A percentile compares a stretch with the other conserved stretches of the same genome.
phyloP scores from a whole-genome alignment of 139 green algal species.

The Ettlia oleoabundans region DNA sequence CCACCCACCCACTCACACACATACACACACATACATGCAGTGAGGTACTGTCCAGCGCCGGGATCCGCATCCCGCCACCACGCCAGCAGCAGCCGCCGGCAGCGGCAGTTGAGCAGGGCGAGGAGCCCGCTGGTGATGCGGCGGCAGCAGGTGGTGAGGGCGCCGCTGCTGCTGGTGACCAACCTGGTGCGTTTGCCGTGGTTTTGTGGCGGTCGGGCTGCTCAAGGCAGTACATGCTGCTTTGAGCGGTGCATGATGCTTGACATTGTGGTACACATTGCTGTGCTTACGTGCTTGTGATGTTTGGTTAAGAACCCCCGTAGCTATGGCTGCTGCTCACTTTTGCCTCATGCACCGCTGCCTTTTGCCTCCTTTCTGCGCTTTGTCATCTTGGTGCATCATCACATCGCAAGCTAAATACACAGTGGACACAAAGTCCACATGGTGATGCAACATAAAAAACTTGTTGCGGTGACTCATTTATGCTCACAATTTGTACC shows the following conservation, averaged over 20 bases:
- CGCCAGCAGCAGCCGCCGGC: conserved; percentile 3
- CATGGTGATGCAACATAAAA: no score
- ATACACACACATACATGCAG: not conserved
- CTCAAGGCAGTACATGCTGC: no score
- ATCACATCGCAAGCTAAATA: not conserved
- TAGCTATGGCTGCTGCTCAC: not conserved
- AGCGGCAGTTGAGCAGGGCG: no score
- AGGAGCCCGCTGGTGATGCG: no score
- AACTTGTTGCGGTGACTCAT: not conserved
- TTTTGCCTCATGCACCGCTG: not conserved
- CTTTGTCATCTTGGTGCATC: no score
- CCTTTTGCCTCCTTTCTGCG: no score
- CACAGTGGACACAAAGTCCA: no score
- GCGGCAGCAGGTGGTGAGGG: not conserved
- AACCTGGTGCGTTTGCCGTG: not conserved
- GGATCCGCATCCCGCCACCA: conserved; percentile 21
- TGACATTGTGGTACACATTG: no score
- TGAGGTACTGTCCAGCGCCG: conserved; percentile 19
- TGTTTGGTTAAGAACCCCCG: no score
- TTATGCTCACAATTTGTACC: not conserved
- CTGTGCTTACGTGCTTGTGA: no score
- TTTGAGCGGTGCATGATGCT: no score
- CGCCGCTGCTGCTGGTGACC: not conserved
- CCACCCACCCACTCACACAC: not conserved
- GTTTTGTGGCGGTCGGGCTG: no score